Evolutionary conservation across 2,329 filamentous ascomycete genomes (phyloP).

Genomic region (Ophiostoma quercus): DNA sequence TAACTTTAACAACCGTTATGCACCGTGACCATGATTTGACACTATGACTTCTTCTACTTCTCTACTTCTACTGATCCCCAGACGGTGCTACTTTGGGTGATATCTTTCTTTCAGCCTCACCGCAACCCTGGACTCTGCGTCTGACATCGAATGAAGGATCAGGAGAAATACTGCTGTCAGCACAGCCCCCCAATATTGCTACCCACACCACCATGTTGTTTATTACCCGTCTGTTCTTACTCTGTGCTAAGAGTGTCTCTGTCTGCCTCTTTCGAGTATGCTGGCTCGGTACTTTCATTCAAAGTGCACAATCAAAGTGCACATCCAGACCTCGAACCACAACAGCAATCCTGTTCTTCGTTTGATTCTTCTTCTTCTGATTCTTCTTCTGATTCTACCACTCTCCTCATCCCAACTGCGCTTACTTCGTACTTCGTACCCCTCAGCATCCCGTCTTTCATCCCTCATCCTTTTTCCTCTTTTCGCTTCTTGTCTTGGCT

Average conservation of each 20-base stretch:
- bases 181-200: neutral
- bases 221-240: neutral
- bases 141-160: neutral
- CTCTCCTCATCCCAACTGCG: neutral
- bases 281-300: neutral
- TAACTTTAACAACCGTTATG: too few species aligned
- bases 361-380: neutral
- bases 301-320: neutral
- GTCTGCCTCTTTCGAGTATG: neutral
- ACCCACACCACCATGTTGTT: neutral
- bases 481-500: constrained; percentile 6
- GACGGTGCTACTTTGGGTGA: neutral
- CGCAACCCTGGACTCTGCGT: constrained; percentile 1
- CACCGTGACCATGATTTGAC: too few species aligned
- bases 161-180: neutral
- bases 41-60: neutral
- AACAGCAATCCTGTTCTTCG: neutral
- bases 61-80: too few species aligned
- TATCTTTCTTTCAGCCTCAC: constrained; percentile 22
- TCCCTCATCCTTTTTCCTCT: neutral
- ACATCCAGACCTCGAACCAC: neutral
- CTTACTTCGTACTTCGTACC: neutral
- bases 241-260: neutral
- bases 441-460: neutral
- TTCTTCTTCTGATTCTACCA: too few species aligned